These are phyloP conservation scores for Aspergillus bertholletiae DNA, from an alignment of 495 filamentous ascomycete genomes.

Conservation along the genomic window DNA sequence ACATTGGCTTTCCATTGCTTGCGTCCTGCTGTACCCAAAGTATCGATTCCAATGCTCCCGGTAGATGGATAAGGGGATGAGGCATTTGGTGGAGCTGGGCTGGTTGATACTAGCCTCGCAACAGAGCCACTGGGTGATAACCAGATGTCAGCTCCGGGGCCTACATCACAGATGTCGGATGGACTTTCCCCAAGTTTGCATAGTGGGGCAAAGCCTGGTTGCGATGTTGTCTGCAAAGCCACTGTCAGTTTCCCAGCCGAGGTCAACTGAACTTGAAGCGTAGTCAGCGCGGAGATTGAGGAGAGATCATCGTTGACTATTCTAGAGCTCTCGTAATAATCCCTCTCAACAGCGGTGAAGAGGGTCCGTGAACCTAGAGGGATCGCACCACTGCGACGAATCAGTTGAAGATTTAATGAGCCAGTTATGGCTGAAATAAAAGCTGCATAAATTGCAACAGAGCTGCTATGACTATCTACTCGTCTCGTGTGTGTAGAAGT, in stretches of 20 bases:
- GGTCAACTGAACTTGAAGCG: slow-evolving; percentile 39
- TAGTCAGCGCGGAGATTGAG: slow-evolving; percentile 32
- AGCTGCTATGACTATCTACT: slow-evolving; percentile 32
- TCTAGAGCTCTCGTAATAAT: slow-evolving; percentile 28
- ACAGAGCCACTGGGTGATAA: slow-evolving; percentile 48
- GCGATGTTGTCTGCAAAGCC: slow-evolving; percentile 35
- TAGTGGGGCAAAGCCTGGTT: slow-evolving; percentile 36
- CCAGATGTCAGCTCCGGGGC: slow-evolving; percentile 43
- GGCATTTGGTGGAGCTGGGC: slow-evolving; percentile 16
- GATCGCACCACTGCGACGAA: slow-evolving; percentile 35
- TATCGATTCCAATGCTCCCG: slow-evolving; percentile 10
- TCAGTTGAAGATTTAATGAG: slow-evolving; percentile 37
- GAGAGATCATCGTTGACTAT: slow-evolving; percentile 27
- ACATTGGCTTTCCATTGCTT: slow-evolving; percentile 39
- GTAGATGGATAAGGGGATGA: slow-evolving; percentile 21
- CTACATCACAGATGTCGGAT: slow-evolving; percentile 15
- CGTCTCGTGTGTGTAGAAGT: slow-evolving; percentile 24
- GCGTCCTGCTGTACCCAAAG: slow-evolving; percentile 14
- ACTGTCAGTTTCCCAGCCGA: slow-evolving; percentile 36
- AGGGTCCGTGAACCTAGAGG: slow-evolving; percentile 44
- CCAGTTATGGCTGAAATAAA: slow-evolving; percentile 44
- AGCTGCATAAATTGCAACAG: slow-evolving; percentile 40
- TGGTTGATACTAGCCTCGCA: slow-evolving; percentile 36
- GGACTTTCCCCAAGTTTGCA: slow-evolving; percentile 19
- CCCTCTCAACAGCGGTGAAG: slow-evolving; percentile 34